These are phyloP conservation scores for Trichosporon faecale DNA, from an alignment of 1,284 basidiomycete genomes.

Conservation along the genomic window DNA sequence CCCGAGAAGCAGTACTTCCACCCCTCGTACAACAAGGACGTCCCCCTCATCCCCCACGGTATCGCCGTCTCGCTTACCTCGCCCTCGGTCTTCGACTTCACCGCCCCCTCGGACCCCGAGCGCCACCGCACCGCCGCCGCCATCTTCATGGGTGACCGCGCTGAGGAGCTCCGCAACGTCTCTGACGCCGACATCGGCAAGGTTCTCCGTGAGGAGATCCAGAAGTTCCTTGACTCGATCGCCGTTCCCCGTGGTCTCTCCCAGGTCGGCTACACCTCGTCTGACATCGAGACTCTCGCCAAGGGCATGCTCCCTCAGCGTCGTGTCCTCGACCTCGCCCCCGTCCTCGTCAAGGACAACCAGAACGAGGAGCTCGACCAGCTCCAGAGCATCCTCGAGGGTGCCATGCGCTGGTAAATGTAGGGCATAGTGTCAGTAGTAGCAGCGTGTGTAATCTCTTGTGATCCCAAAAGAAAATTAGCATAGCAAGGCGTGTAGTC, in stretches of 20 bases:
- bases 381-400: slow-evolving; percentile 65
- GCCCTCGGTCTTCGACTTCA: slow-evolving; percentile 89
- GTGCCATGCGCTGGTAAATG: slow-evolving; percentile 43
- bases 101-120: slow-evolving; percentile 82
- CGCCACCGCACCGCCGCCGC: slow-evolving; percentile 85
- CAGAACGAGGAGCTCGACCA: slow-evolving; percentile 76
- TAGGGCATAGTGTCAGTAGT: not conserved
- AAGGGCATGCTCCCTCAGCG: slow-evolving; percentile 49
- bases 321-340: slow-evolving; percentile 49
- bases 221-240: slow-evolving; percentile 79
- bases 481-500: slow-evolving; percentile 15
- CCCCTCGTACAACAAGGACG: slow-evolving; percentile 72
- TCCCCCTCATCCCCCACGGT: slow-evolving; percentile 90
- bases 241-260: slow-evolving; percentile 82
- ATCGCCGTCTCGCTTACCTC: slow-evolving; percentile 83
- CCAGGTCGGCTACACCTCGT: slow-evolving; percentile 70
- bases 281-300: slow-evolving; percentile 45
- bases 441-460: slow-evolving; percentile 2
- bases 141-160: slow-evolving; percentile 69
- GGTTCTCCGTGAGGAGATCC: slow-evolving; percentile 83
- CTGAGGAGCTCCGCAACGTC: slow-evolving; percentile 68
- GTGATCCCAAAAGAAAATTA: not conserved
- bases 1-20: slow-evolving; percentile 71
- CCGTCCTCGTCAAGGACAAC: slow-evolving; percentile 58
- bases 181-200: slow-evolving; percentile 77